phyloP scores from a whole-genome alignment of 306 rosid species.

The Vigna nakashimae region DNA sequence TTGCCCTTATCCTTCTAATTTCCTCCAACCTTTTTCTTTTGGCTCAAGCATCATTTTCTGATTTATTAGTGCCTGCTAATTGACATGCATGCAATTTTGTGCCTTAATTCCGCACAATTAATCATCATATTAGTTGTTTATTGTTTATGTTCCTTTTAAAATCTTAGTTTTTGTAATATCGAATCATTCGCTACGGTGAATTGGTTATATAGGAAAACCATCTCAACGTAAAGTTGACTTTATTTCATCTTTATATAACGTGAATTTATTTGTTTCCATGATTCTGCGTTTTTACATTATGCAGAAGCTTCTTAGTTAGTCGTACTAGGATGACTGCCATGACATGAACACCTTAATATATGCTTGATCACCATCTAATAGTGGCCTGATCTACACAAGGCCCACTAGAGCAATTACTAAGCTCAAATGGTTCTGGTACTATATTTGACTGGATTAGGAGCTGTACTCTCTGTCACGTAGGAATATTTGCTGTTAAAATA shows the following conservation, averaged over 20 bases:
- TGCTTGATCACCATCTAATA: background rate
- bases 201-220: background rate
- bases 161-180: slow-evolving; percentile 6
- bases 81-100: background rate
- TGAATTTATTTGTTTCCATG: slow-evolving; percentile 13
- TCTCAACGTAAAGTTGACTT: background rate
- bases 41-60: background rate
- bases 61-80: background rate
- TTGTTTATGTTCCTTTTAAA: background rate
- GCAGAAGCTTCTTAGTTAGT: background rate
- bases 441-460: no score
- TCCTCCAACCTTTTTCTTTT: background rate
- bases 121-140: slow-evolving; percentile 21
- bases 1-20: background rate
- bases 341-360: background rate
- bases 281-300: background rate
- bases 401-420: no score
- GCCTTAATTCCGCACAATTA: background rate
- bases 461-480: no score
- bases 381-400: no score
- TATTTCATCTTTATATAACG: background rate
- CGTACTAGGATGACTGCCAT: slow-evolving; percentile 11
- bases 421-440: no score
- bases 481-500: no score
- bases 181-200: background rate